phyloP scores from a whole-genome alignment of 192 early-diverging fungal genomes.

The Paraglomus brasilianum region DNA sequence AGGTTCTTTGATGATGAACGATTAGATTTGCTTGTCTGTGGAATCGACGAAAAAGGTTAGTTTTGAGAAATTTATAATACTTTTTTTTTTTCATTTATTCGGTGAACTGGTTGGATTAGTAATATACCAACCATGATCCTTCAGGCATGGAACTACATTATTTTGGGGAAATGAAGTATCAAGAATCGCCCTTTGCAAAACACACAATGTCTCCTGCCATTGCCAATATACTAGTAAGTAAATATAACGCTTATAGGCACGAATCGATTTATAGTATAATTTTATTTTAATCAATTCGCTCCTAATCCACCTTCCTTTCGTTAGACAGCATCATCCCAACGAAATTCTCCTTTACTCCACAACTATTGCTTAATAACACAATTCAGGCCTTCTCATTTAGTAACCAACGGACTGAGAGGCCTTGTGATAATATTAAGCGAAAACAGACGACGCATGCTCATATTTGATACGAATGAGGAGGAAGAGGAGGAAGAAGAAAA shows the following conservation, averaged over 20 bases:
- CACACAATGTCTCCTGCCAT: background rate
- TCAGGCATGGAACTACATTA: constrained; percentile 5
- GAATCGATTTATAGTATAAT: too few relatives aligned
- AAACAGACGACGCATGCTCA: constrained; percentile 11
- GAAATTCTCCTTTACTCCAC: background rate
- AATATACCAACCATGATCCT: too few relatives aligned
- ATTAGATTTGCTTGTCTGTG: background rate
- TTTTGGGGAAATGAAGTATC: constrained; percentile 18
- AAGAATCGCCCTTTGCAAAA: constrained; percentile 4
- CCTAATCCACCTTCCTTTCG: too few relatives aligned
- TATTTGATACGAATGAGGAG: constrained; percentile 28
- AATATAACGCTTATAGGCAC: too few relatives aligned
- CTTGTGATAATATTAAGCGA: constrained; percentile 19
- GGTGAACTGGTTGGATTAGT: too few relatives aligned
- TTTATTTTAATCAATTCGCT: too few relatives aligned
- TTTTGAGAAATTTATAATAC: background rate
- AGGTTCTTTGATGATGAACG: constrained; percentile 25
- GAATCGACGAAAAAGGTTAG: background rate
- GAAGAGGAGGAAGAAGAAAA: constrained; percentile 15
- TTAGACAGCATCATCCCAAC: too few relatives aligned
- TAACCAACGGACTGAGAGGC: constrained; percentile 3
- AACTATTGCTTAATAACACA: constrained; percentile 5
- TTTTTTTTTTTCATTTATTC: too few relatives aligned
- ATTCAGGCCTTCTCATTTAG: constrained; percentile 14
- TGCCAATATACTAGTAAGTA: too few relatives aligned